A percentile compares a stretch with the other conserved stretches of the same genome.
Conservation (phyloP, 2,329 filamentous ascomycete species). For the Microsporum canis region DNA sequence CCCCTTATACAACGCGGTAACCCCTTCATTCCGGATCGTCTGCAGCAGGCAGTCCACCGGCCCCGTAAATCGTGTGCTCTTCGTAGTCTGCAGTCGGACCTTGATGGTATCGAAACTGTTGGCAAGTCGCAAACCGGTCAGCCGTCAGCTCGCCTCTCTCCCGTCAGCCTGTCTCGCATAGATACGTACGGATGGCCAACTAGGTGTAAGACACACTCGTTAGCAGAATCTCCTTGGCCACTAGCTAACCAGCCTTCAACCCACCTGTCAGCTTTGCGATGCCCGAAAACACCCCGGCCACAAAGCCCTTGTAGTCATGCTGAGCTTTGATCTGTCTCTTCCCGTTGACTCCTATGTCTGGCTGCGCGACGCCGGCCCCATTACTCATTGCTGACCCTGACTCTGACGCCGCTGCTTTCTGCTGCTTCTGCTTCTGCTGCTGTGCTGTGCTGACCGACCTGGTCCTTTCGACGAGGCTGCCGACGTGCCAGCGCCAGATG, state of each 20-base stretch:
- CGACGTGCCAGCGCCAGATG: neutral
- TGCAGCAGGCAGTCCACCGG: slow-evolving; percentile 75
- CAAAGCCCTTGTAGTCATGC: slow-evolving; percentile 82
- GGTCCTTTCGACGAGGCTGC: neutral
- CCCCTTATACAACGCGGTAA: slow-evolving; percentile 84
- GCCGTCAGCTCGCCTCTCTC: neutral
- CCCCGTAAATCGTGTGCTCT: slow-evolving; percentile 65
- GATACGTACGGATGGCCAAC: slow-evolving; percentile 48
- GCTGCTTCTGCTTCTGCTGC: neutral
- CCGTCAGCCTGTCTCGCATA: neutral
- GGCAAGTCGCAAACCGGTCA: neutral
- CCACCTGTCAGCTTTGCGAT: slow-evolving; percentile 77
- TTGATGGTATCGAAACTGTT: slow-evolving; percentile 86
- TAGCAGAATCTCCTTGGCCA: too few species aligned
- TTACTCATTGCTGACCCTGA: neutral
- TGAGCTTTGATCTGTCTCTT: slow-evolving; percentile 15
- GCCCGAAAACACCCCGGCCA: slow-evolving; percentile 90
- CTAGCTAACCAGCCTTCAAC: slow-evolving; percentile 19
- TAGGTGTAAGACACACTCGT: slow-evolving; percentile 19
- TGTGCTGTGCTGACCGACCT: neutral
- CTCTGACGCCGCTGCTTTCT: neutral
- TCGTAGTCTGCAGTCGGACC: slow-evolving; percentile 82
- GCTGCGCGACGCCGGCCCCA: neutral
- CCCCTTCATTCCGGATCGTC: slow-evolving; percentile 75
- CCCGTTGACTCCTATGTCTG: neutral